Conservation (phyloP, 305 asterid genomes). For the Rubia balearica region DNA sequence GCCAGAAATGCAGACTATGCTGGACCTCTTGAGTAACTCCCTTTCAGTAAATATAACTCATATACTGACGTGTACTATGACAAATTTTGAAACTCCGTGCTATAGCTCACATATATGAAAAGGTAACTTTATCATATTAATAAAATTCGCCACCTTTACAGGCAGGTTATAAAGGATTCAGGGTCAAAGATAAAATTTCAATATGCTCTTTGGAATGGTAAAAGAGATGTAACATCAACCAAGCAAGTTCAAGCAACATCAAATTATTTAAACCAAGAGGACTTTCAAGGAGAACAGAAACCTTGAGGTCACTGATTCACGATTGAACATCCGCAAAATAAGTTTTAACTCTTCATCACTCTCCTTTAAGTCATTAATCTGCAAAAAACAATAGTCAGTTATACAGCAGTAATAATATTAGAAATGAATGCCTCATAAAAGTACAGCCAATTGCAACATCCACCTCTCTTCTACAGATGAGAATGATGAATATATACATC, state of each 20-base stretch:
- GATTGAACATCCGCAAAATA: conserved; percentile 60
- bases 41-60: neutral
- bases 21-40: neutral
- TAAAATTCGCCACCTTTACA: neutral
- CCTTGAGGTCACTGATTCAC: conserved; percentile 73
- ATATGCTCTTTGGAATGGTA: neutral
- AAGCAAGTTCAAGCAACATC: neutral
- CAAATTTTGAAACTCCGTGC: neutral
- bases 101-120: neutral
- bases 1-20: neutral
- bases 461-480: neutral
- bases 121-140: neutral
- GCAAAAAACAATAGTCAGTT: conserved; percentile 25
- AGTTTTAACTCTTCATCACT: conserved; percentile 60
- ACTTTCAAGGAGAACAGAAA: conserved; percentile 21
- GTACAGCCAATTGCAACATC: neutral
- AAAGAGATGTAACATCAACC: neutral
- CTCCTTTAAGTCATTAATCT: conserved; percentile 68
- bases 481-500: neutral
- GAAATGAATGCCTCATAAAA: neutral
- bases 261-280: conserved; percentile 2
- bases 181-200: neutral
- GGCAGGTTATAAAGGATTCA: neutral
- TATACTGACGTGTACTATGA: neutral
- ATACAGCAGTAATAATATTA: neutral